A percentile compares a stretch with the other conserved stretches of the same genome.
Evolutionary conservation across 2,329 filamentous ascomycete species (phyloP).

Genomic region (Calonectria pseudoreteaudii): DNA sequence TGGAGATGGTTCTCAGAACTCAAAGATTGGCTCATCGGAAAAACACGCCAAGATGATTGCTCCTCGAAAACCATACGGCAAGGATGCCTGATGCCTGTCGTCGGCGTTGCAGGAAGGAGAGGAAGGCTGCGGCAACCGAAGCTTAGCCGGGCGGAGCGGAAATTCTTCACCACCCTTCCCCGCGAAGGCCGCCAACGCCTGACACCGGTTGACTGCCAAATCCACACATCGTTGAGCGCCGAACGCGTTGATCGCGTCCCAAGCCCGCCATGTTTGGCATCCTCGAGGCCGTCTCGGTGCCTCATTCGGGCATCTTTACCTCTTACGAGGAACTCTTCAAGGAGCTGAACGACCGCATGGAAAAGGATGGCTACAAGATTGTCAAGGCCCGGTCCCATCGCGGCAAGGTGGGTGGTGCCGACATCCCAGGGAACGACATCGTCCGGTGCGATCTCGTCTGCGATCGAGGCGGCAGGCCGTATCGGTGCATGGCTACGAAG

Average conservation of each 20-base stretch:
- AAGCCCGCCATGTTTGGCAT: slow-evolving; percentile 56
- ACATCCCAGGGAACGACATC: slow-evolving; percentile 56
- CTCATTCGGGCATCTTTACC: slow-evolving; percentile 50
- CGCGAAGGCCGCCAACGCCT: slow-evolving; percentile 36
- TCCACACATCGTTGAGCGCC: slow-evolving; percentile 43
- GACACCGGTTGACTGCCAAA: slow-evolving; percentile 45
- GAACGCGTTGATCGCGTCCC: slow-evolving; percentile 42
- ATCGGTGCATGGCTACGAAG: slow-evolving; percentile 57
- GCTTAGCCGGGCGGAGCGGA: slow-evolving; percentile 38
- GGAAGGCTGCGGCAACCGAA: slow-evolving; percentile 24
- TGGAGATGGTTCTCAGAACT: neutral
- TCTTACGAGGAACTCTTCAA: slow-evolving; percentile 57
- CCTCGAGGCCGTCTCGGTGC: slow-evolving; percentile 53
- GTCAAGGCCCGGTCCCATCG: slow-evolving; percentile 59
- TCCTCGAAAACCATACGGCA: neutral
- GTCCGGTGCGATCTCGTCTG: slow-evolving; percentile 60
- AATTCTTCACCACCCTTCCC: slow-evolving; percentile 39
- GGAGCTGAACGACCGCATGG: slow-evolving; percentile 54
- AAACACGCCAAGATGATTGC: neutral
- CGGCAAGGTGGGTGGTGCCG: slow-evolving; percentile 53
- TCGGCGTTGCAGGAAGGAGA: neutral
- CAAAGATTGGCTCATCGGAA: neutral
- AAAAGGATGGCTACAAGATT: slow-evolving; percentile 59
- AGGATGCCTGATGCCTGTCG: slow-evolving; percentile 6
- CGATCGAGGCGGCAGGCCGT: slow-evolving; percentile 57